phyloP scores from a whole-genome alignment of 2,329 filamentous ascomycete genomes.

The Zasmidium citrigriseum region DNA sequence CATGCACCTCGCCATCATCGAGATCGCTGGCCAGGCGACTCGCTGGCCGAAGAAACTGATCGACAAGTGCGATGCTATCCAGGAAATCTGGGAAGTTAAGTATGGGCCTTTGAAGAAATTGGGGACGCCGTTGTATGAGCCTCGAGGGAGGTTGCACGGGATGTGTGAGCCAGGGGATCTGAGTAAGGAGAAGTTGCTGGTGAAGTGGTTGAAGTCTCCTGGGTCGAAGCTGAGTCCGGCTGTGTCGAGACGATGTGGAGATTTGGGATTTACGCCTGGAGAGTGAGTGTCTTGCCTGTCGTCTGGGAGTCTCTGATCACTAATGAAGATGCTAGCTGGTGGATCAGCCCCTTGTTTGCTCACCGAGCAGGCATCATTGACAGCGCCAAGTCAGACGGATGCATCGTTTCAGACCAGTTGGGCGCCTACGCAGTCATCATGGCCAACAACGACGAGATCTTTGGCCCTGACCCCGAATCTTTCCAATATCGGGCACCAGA shows the following conservation, averaged over 20 bases:
- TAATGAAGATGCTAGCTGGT: constrained; percentile 42
- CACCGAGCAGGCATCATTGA: constrained; percentile 52
- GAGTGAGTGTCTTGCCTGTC: constrained; percentile 38
- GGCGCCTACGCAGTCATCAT: constrained; percentile 50
- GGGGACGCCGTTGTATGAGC: constrained; percentile 44
- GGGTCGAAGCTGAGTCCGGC: constrained; percentile 34
- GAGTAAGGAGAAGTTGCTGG: constrained; percentile 38
- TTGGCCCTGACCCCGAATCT: constrained; percentile 32
- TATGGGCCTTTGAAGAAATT: constrained; percentile 39
- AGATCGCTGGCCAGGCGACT: constrained; percentile 47
- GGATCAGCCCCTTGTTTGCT: constrained; percentile 51
- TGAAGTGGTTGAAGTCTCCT: constrained; percentile 35
- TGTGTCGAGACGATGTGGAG: constrained; percentile 39
- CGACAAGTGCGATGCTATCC: constrained; percentile 47
- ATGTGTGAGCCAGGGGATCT: constrained; percentile 41
- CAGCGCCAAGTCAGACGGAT: constrained; percentile 41
- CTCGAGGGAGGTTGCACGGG: constrained; percentile 45
- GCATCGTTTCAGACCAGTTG: constrained; percentile 43
- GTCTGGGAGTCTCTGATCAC: neutral
- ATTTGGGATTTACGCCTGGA: constrained; percentile 49
- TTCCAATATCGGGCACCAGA: constrained; percentile 45
- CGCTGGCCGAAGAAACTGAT: constrained; percentile 49
- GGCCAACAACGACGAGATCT: constrained; percentile 41
- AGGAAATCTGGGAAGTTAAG: constrained; percentile 39
- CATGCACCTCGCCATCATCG: constrained; percentile 48